Percentiles rank a stretch among this genome's conserved stretches.
Conservation (phyloP, 1,284 basidiomycete species). For the Amylostereum areolatum region DNA sequence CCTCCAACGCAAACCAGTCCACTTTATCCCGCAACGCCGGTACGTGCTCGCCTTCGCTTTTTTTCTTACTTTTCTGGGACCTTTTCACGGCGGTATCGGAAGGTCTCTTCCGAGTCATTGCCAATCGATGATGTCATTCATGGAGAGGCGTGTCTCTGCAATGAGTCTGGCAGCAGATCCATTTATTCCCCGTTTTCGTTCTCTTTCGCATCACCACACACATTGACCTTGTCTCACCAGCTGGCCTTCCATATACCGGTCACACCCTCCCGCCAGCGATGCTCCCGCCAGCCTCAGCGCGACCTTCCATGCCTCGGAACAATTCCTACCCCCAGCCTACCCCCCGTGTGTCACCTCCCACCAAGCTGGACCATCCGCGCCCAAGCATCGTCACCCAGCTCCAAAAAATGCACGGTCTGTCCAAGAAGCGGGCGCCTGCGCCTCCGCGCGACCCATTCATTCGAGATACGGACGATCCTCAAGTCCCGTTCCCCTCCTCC, state of each 20-base stretch:
- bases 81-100: no score
- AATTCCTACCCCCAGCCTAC: constrained; percentile 5
- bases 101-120: no score
- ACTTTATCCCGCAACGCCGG: background rate
- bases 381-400: constrained; percentile 47
- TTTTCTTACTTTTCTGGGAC: no score
- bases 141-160: no score
- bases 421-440: constrained; percentile 54
- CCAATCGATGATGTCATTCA: no score
- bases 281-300: background rate
- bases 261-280: no score
- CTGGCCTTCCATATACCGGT: no score
- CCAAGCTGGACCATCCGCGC: constrained; percentile 5
- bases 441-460: constrained; percentile 45
- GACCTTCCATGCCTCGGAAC: constrained; percentile 1
- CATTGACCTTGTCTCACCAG: no score
- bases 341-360: constrained; percentile 1
- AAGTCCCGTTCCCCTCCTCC: background rate
- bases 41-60: background rate
- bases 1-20: background rate
- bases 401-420: constrained; percentile 54
- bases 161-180: no score
- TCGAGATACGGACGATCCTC: constrained; percentile 30
- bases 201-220: no score
- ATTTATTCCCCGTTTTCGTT: no score